Evolutionary conservation across 352 stramenopile species (phyloP).

Genomic region (Elongisporangium undulatum): DNA sequence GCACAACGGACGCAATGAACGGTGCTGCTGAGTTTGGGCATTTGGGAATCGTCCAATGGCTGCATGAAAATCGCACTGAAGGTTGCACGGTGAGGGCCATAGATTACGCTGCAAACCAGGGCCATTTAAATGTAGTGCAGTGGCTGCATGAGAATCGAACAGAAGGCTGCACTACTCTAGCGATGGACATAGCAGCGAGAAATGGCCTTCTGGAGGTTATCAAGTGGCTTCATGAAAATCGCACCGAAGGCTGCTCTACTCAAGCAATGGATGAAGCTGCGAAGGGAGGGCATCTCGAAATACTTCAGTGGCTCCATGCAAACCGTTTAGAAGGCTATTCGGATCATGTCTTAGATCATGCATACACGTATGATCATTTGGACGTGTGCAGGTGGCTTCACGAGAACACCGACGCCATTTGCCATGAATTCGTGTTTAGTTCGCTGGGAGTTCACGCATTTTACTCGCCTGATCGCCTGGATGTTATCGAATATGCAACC

Average conservation of each 20-base stretch:
- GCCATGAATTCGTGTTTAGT: no score
- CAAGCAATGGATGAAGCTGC: slow-evolving; percentile 24
- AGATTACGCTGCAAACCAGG: slow-evolving; percentile 21
- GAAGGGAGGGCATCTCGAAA: slow-evolving; percentile 25
- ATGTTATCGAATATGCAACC: no score
- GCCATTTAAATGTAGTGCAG: slow-evolving; percentile 16
- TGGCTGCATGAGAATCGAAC: slow-evolving; percentile 14
- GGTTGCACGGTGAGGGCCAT: slow-evolving; percentile 23
- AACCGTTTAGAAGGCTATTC: slow-evolving; percentile 20
- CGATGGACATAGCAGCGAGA: slow-evolving; percentile 13
- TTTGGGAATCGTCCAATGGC: slow-evolving; percentile 24
- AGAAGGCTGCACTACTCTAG: slow-evolving; percentile 9
- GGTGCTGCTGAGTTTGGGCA: slow-evolving; percentile 22
- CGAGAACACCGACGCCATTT: no score
- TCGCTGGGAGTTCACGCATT: no score
- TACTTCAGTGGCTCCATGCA: slow-evolving; percentile 29
- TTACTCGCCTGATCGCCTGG: no score
- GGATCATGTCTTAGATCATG: no score
- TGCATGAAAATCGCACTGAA: slow-evolving; percentile 23
- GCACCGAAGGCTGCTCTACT: slow-evolving; percentile 23
- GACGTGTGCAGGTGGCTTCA: no score
- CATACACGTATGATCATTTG: no score
- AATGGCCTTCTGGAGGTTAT: slow-evolving; percentile 16
- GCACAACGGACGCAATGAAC: slow-evolving; percentile 21
- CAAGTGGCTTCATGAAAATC: slow-evolving; percentile 18